A percentile compares a stretch with the other conserved stretches of the same genome.
Evolutionary conservation across 1,284 basidiomycete genomes (phyloP).

Genomic region (Ceratobasidium sp.): DNA sequence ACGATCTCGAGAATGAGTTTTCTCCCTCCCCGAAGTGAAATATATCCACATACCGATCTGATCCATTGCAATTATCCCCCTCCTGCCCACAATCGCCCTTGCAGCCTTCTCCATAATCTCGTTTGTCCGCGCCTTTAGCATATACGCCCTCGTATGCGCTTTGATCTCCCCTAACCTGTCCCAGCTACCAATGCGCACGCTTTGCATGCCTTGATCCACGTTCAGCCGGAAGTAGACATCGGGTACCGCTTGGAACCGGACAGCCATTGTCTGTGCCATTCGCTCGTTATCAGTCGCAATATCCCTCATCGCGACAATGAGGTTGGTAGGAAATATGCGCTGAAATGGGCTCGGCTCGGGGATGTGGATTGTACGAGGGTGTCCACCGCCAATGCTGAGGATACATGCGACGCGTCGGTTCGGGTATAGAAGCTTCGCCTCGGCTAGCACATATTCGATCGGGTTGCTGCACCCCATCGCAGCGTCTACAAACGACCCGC

Average conservation of each 20-base stretch:
- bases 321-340: not conserved
- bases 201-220: slow-evolving; percentile 24
- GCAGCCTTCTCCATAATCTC: not conserved
- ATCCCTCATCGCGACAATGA: not conserved
- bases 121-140: not conserved
- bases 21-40: not conserved
- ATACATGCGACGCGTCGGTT: slow-evolving; percentile 8
- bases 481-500: slow-evolving; percentile 13
- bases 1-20: not conserved
- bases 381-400: slow-evolving; percentile 26
- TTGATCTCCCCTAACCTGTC: slow-evolving; percentile 9
- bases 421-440: slow-evolving; percentile 16
- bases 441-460: slow-evolving; percentile 12
- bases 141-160: slow-evolving; percentile 10
- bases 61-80: not conserved
- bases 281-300: slow-evolving; percentile 32
- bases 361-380: slow-evolving; percentile 1
- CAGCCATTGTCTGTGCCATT: slow-evolving; percentile 9
- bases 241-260: not conserved
- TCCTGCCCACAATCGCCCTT: not conserved
- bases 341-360: not conserved
- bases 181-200: not conserved
- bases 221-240: slow-evolving; percentile 29
- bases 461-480: slow-evolving; percentile 34
- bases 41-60: not conserved